phyloP scores from a whole-genome alignment of 2,329 filamentous ascomycete genomes.

The Claviceps humidiphila region DNA sequence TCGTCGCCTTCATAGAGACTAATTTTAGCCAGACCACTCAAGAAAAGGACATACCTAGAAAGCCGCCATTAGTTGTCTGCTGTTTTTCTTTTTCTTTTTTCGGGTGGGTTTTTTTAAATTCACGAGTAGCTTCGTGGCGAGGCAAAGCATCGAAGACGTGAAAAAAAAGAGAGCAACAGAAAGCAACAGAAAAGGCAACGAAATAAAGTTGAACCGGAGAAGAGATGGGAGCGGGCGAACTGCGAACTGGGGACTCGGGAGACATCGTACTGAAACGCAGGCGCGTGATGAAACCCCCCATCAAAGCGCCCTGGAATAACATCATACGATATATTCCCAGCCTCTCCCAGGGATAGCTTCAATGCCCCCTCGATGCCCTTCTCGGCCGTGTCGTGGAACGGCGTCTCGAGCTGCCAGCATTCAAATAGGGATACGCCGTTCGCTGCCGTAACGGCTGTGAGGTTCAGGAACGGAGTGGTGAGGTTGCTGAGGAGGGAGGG shows the following conservation, averaged over 20 bases:
- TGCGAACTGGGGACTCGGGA: too few species aligned
- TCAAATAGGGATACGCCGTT: conserved; percentile 27
- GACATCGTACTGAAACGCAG: conserved; percentile 24
- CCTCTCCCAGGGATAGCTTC: conserved; percentile 18
- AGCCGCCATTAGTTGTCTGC: not conserved
- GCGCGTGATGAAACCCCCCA: conserved; percentile 28
- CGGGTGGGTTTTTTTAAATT: not conserved
- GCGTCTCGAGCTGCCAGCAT: conserved; percentile 28
- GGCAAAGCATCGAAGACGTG: too few species aligned
- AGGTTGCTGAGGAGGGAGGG: not conserved
- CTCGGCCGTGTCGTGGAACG: conserved; percentile 13
- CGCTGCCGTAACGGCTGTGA: conserved; percentile 25
- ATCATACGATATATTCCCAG: conserved; percentile 20
- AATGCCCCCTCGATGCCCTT: conserved; percentile 19
- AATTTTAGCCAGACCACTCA: conserved; percentile 26
- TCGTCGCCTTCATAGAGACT: conserved; percentile 25
- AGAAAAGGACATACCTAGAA: conserved; percentile 21
- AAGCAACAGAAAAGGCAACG: too few species aligned
- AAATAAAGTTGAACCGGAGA: too few species aligned
- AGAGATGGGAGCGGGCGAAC: too few species aligned
- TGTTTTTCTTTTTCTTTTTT: not conserved
- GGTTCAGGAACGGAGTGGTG: conserved; percentile 18
- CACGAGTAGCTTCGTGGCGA: too few species aligned
- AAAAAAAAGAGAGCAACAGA: not conserved
- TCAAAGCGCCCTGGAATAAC: conserved; percentile 24